Conservation (phyloP, 2,329 filamentous ascomycete genomes). For the Penicillium digitatum region DNA sequence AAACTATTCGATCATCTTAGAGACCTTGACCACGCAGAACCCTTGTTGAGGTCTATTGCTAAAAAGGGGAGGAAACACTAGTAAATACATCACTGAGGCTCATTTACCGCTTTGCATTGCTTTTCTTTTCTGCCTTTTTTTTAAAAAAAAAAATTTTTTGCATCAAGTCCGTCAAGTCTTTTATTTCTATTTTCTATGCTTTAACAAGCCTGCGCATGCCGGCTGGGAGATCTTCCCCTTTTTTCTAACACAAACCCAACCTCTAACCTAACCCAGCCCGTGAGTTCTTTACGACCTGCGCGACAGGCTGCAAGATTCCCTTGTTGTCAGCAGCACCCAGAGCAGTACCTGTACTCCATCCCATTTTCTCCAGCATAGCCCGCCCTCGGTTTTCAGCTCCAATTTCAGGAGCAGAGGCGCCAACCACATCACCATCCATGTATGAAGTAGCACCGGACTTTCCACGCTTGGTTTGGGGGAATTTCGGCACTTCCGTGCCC, state of each 20-base stretch:
- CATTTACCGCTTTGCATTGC: neutral
- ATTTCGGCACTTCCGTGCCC: constrained; percentile 20
- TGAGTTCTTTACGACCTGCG: constrained; percentile 79
- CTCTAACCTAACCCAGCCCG: constrained; percentile 72
- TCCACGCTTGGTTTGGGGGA: constrained; percentile 31
- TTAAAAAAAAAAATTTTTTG: neutral
- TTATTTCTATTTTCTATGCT: neutral
- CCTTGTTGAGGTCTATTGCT: constrained; percentile 13
- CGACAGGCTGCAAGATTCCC: constrained; percentile 80
- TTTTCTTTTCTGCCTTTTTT: neutral
- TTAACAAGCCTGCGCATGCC: neutral
- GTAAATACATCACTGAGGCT: neutral
- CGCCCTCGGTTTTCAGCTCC: constrained; percentile 77
- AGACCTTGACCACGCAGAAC: constrained; percentile 59
- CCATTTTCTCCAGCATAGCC: constrained; percentile 93
- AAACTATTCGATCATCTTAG: constrained; percentile 71
- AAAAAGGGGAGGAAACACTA: constrained; percentile 3
- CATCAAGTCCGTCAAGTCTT: neutral
- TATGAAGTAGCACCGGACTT: constrained; percentile 53
- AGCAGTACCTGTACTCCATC: constrained; percentile 82
- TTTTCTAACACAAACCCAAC: neutral
- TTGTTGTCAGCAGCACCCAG: constrained; percentile 79
- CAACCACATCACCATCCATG: constrained; percentile 82
- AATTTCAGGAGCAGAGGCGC: constrained; percentile 77
- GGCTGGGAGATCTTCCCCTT: too few species aligned